Base-by-base conservation (phyloP, 176 grass and related monocot species). In the Metroxylon sagu region DNA sequence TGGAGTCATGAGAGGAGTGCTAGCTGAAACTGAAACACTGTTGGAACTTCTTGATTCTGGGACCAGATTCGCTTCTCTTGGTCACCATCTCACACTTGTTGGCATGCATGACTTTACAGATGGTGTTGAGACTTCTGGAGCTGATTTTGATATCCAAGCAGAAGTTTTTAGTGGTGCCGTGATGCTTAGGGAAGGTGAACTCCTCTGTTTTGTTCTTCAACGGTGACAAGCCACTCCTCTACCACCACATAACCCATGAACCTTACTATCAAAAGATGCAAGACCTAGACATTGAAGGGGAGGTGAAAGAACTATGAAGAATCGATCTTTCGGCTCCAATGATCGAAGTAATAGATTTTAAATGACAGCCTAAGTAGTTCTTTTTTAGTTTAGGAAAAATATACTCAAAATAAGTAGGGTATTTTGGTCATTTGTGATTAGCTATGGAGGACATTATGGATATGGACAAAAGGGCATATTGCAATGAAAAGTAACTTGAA, bases 11-110 rank as follows among this genome's bases (percentile, higher is more conserved):
- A 98, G 4, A 92, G 81, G 59, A 98, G 88, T 5, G 61, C 87
- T 4, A 98, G 78, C 73, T 98, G 87, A 35, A 88, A 98, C 25
- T 79, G 84, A 76, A 92, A 98, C 17, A 84, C 93, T 92, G 81
- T 70, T 91, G 87, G 70, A 80, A 80, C 75, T 48, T 69, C 30
- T 83, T 74, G 48, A 71, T 79, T 60, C 55, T 19, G 3, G 74
- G 64, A 1, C 78, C 71, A 1, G 79, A 68, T 49, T 76, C 83
- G 35, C 93, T 86, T 54, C 84, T 78, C 61, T 98, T 98, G 81
- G 92, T 92, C 3, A 82, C 87, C 27, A 92, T 87, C 76, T 92
- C 87, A 0, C 84, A 81, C 0, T 82, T 82, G 61, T 98, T 84
- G 52, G 81, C 4, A 60, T 92, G 81, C 70, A 80, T 74, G 18